phyloP scores from a whole-genome alignment of 805 yeast genomes.

The Candida maesae region DNA sequence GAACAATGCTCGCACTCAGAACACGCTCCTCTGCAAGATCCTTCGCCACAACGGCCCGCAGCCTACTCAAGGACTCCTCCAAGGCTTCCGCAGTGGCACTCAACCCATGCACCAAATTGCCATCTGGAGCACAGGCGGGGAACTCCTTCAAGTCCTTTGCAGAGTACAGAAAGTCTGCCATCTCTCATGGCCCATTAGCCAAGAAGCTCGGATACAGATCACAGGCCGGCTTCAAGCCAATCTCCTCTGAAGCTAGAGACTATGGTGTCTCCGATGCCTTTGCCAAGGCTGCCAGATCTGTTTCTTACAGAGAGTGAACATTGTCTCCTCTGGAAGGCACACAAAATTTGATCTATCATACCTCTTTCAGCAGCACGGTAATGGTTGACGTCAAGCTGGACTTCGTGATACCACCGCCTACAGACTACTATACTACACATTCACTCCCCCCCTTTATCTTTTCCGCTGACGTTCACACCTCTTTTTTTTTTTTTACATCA shows the following conservation, averaged over 20 bases:
- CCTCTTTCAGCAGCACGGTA: too few relatives aligned
- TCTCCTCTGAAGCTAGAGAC: slow-evolving; percentile 20
- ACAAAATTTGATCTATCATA: too few relatives aligned
- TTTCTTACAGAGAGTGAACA: slow-evolving; percentile 20
- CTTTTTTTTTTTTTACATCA: too few relatives aligned
- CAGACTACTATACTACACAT: too few relatives aligned
- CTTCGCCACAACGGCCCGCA: slow-evolving; percentile 8
- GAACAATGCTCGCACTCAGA: slow-evolving; percentile 11
- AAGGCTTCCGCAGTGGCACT: slow-evolving; percentile 22
- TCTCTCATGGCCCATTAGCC: slow-evolving; percentile 36
- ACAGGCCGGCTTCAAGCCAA: slow-evolving; percentile 14
- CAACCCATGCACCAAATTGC: slow-evolving; percentile 10
- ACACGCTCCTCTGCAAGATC: slow-evolving; percentile 6
- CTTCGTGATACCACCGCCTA: too few relatives aligned
- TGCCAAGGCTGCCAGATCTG: slow-evolving; percentile 22
- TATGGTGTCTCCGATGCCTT: slow-evolving; percentile 25
- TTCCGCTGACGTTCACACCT: too few relatives aligned
- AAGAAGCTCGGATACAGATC: slow-evolving; percentile 16
- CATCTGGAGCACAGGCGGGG: slow-evolving; percentile 21
- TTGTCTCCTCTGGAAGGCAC: too few relatives aligned
- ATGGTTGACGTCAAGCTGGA: too few relatives aligned
- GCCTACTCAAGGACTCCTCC: slow-evolving; percentile 20
- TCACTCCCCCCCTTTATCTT: too few relatives aligned
- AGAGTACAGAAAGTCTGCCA: slow-evolving; percentile 36
- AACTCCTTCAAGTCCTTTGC: slow-evolving; percentile 34